phyloP scores from a whole-genome alignment of 257 asterid species.

The Echium plantagineum region DNA sequence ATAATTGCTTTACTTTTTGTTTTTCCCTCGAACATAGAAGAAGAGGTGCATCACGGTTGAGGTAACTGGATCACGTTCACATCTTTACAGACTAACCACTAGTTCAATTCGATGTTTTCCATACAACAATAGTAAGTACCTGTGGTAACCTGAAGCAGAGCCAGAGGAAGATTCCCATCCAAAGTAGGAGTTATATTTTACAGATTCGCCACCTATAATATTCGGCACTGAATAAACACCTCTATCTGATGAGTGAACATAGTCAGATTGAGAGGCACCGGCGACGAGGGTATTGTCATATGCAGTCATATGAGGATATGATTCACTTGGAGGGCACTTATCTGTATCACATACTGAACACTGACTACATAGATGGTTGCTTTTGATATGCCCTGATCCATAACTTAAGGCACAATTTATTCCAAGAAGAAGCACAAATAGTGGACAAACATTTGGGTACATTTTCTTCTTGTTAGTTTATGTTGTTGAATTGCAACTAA shows the following conservation, averaged over 20 bases:
- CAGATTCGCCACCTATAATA: slow-evolving; percentile 23
- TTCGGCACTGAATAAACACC: slow-evolving; percentile 50
- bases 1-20: too few relatives aligned
- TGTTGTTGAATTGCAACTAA: slow-evolving; percentile 4
- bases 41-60: too few relatives aligned
- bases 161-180: slow-evolving; percentile 78
- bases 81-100: too few relatives aligned
- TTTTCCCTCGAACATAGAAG: too few relatives aligned
- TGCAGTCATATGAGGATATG: slow-evolving; percentile 62
- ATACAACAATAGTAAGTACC: slow-evolving; percentile 21
- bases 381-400: slow-evolving; percentile 19
- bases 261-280: slow-evolving; percentile 51
- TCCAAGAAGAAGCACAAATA: slow-evolving; percentile 9
- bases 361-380: slow-evolving; percentile 37
- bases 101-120: background rate
- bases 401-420: slow-evolving; percentile 10
- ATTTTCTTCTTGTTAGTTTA: slow-evolving; percentile 8
- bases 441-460: slow-evolving; percentile 8
- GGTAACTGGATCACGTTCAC: too few relatives aligned
- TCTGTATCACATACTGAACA: slow-evolving; percentile 37
- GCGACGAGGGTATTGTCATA: slow-evolving; percentile 42
- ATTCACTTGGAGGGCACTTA: slow-evolving; percentile 47
- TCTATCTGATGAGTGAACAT: slow-evolving; percentile 32
- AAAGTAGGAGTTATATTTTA: slow-evolving; percentile 28
- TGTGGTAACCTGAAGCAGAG: slow-evolving; percentile 54